These are phyloP conservation scores for Saccharomycopsis sp. DNA, from an alignment of 805 yeast species.

Conservation along the genomic window DNA sequence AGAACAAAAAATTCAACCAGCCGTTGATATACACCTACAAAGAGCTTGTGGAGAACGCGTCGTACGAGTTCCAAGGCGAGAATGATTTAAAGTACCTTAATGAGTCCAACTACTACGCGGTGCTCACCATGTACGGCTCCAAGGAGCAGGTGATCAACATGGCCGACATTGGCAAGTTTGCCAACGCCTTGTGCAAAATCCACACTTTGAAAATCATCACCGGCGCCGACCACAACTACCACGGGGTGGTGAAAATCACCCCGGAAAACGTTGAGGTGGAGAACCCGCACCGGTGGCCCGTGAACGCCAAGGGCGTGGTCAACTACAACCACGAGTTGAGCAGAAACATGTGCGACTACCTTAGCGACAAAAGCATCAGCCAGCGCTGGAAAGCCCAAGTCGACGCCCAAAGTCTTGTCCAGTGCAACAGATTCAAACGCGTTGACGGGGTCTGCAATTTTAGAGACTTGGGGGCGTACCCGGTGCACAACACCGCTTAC, in stretches of 20 bases:
- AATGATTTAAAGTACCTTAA: slow-evolving; percentile 34
- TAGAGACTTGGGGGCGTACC: slow-evolving; percentile 76
- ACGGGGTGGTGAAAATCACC: slow-evolving; percentile 38
- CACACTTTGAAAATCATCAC: slow-evolving; percentile 50
- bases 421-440: slow-evolving; percentile 34
- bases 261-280: slow-evolving; percentile 28
- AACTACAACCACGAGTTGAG: slow-evolving; percentile 53
- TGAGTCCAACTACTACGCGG: slow-evolving; percentile 37
- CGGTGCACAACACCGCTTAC: slow-evolving; percentile 25
- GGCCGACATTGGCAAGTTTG: slow-evolving; percentile 50
- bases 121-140: slow-evolving; percentile 64
- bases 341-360: slow-evolving; percentile 33
- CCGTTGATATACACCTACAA: too few relatives aligned
- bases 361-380: neutral
- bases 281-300: slow-evolving; percentile 36
- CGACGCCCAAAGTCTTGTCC: too few relatives aligned
- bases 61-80: slow-evolving; percentile 24
- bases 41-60: slow-evolving; percentile 45
- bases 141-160: slow-evolving; percentile 58
- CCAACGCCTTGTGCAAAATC: slow-evolving; percentile 38
- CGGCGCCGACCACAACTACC: slow-evolving; percentile 76
- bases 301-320: slow-evolving; percentile 36
- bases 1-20: slow-evolving; percentile 37
- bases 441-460: slow-evolving; percentile 66
- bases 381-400: neutral